Evolutionary conservation across 176 grass and related monocot genomes (phyloP).

Genomic region (Phoenix dactylifera): DNA sequence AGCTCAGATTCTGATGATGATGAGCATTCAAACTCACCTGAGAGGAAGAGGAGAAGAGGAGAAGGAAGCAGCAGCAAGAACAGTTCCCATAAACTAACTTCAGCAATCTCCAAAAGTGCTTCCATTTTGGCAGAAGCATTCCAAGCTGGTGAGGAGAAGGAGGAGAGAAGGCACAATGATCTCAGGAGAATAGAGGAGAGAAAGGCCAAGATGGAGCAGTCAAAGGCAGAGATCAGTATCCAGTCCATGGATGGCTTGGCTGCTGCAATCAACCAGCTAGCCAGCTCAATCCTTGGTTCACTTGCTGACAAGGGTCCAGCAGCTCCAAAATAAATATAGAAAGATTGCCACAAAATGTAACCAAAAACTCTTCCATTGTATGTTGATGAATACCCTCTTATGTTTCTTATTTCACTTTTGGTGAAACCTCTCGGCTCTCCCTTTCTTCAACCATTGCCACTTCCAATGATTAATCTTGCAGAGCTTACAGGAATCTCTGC

Average conservation of each 20-base stretch:
- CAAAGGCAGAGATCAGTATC: conserved; percentile 9
- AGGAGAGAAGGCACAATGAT: conserved; percentile 19
- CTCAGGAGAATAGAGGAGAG: conserved; percentile 8
- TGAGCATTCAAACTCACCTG: conserved; percentile 6
- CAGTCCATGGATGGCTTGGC: conserved; percentile 24
- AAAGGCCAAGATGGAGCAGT: conserved; percentile 19
- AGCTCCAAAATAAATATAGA: conserved; percentile 14
- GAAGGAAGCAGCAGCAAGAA: not conserved
- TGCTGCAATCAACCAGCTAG: conserved; percentile 25
- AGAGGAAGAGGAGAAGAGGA: conserved; percentile 16
- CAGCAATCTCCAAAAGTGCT: conserved; percentile 20
- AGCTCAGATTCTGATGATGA: conserved; percentile 20
- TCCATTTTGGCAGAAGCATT: conserved; percentile 18
- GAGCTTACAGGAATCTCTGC: conserved; percentile 1
- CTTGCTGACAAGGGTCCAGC: conserved; percentile 15
- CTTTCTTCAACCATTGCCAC: conserved; percentile 1
- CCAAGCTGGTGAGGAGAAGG: conserved; percentile 6
- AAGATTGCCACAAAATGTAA: not conserved
- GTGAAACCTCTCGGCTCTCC: too few relatives aligned
- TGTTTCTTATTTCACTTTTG: too few relatives aligned
- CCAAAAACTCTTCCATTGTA: not conserved
- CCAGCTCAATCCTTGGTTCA: conserved; percentile 24
- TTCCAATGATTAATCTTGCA: conserved; percentile 19
- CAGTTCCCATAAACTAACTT: not conserved
- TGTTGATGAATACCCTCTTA: too few relatives aligned